phyloP scores from a whole-genome alignment of 2,329 filamentous ascomycete genomes.

The Aspergillus sergii region DNA sequence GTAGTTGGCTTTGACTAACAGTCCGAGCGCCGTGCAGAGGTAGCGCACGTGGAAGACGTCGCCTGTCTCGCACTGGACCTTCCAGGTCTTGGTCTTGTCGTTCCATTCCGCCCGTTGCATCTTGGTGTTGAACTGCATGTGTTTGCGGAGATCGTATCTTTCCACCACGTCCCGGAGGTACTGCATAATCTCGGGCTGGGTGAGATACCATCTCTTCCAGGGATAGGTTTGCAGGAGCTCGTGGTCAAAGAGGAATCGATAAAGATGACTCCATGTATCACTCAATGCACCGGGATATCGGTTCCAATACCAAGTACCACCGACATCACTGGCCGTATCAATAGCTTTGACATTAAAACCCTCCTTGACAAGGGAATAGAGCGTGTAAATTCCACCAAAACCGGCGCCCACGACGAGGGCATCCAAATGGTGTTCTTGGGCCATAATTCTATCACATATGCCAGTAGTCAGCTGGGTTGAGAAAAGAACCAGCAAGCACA shows the following conservation, averaged over 20 bases:
- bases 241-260: constrained; percentile 29
- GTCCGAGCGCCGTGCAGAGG: constrained; percentile 22
- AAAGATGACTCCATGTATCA: constrained; percentile 35
- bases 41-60: constrained; percentile 10
- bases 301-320: constrained; percentile 52
- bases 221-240: constrained; percentile 23
- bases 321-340: constrained; percentile 42
- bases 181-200: constrained; percentile 28
- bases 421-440: constrained; percentile 26
- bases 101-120: constrained; percentile 20
- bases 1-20: constrained; percentile 48
- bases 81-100: constrained; percentile 17
- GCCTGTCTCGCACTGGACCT: constrained; percentile 9
- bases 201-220: constrained; percentile 8
- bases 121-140: constrained; percentile 24
- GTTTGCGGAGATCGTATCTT: constrained; percentile 19
- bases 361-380: constrained; percentile 41
- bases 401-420: constrained; percentile 46
- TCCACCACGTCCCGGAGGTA: constrained; percentile 33
- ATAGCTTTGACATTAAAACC: constrained; percentile 42
- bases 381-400: constrained; percentile 40
- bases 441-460: not conserved
- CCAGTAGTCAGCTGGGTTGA: too few relatives aligned
- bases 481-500: too few relatives aligned
- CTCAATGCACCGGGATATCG: constrained; percentile 49